Conservation (phyloP, 129 eudicot species). For the Deinandra increscens region DNA sequence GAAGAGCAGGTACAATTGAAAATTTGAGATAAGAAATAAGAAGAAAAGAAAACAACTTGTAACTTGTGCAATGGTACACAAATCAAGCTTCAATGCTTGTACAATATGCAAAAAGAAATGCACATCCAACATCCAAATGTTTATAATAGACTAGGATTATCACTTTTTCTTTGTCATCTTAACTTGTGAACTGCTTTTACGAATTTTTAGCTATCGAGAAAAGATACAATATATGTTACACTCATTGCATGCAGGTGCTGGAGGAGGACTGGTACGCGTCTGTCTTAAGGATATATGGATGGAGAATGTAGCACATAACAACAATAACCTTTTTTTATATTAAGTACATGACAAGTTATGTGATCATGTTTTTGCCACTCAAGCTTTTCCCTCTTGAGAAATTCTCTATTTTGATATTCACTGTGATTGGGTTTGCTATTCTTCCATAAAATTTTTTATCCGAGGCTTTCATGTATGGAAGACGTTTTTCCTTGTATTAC, state of each 20-base stretch:
- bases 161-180: conserved; percentile 33
- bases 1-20: too few species aligned
- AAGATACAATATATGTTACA: conserved; percentile 77
- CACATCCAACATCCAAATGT: too few species aligned
- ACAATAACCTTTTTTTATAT: conserved; percentile 6
- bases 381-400: conserved; percentile 16
- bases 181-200: conserved; percentile 77
- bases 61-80: too few species aligned
- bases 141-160: too few species aligned
- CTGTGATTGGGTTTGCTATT: conserved; percentile 7
- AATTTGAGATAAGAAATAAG: too few species aligned
- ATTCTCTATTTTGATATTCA: background rate
- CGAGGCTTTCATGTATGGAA: background rate
- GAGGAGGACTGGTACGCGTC: conserved; percentile 69
- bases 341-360: conserved; percentile 6
- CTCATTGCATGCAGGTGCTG: conserved; percentile 92
- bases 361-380: background rate
- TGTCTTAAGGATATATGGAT: conserved; percentile 10
- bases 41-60: too few species aligned
- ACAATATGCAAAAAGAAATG: too few species aligned
- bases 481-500: background rate
- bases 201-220: conserved; percentile 74
- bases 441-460: background rate
- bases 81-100: too few species aligned
- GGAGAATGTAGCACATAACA: conserved; percentile 8